These are phyloP conservation scores for Syzygium syzygioides DNA, from an alignment of 441 rosid species.

Conservation along the genomic window DNA sequence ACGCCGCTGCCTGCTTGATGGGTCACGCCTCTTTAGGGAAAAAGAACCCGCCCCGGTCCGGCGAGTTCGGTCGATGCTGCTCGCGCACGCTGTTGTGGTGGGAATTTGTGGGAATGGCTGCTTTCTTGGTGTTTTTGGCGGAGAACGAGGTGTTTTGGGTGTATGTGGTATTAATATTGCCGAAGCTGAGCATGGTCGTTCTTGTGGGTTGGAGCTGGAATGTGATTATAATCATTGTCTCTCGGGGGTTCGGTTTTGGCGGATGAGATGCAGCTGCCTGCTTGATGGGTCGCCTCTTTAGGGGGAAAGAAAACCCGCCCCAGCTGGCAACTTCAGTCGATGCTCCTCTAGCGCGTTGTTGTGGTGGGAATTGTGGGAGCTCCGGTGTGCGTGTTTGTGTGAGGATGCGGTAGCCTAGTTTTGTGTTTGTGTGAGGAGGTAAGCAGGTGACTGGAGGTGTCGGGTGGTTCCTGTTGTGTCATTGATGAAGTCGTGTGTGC, in stretches of 20 bases:
- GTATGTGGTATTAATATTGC: too few relatives aligned
- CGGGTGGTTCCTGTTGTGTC: neutral
- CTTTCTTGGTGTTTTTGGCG: too few relatives aligned
- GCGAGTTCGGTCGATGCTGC: neutral
- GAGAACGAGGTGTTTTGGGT: too few relatives aligned
- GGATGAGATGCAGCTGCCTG: neutral
- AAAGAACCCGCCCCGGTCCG: neutral
- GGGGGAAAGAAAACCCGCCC: neutral
- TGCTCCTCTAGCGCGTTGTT: neutral
- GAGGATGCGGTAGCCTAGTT: neutral
- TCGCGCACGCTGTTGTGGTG: neutral
- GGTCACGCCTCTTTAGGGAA: neutral
- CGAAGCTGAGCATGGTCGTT: too few relatives aligned
- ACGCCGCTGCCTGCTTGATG: neutral
- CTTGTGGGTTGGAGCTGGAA: neutral
- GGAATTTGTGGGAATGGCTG: neutral
- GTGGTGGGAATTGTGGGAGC: neutral
- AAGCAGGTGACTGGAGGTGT: neutral
- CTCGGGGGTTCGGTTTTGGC: neutral
- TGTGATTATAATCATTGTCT: neutral
- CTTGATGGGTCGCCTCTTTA: neutral
- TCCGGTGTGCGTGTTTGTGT: neutral
- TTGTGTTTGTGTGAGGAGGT: neutral
- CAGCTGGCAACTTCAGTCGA: accelerated
- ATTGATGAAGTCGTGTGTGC: neutral